These are phyloP conservation scores for Eucalyptus curtisii DNA, from an alignment of 345 rosid species.

Conservation along the genomic window DNA sequence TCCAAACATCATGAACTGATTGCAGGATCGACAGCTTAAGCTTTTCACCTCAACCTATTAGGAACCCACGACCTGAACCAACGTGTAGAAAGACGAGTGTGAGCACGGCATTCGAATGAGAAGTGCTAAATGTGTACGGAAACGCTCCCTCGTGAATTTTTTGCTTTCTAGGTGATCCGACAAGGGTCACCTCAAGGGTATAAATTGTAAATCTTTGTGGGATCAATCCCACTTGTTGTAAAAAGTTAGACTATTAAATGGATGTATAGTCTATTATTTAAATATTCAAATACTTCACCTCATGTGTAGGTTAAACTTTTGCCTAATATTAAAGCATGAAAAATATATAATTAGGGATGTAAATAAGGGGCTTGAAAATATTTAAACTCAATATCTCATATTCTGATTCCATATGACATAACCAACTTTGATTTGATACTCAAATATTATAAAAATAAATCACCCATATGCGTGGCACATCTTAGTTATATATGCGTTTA, in stretches of 20 bases:
- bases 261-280: background rate
- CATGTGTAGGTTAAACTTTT: background rate
- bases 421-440: background rate
- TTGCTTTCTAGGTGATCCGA: background rate
- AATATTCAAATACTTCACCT: background rate
- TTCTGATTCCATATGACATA: background rate
- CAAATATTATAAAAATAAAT: too few species aligned
- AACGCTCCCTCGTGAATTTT: background rate
- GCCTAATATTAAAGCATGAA: background rate
- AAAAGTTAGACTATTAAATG: too few species aligned
- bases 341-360: background rate
- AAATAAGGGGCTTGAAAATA: background rate
- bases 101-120: background rate
- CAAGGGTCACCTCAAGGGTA: background rate
- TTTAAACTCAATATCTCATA: background rate
- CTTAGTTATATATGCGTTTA: background rate
- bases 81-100: background rate
- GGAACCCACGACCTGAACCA: background rate
- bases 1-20: background rate
- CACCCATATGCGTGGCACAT: background rate
- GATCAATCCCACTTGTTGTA: background rate
- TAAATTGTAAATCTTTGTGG: background rate
- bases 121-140: background rate
- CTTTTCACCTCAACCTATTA: background rate
- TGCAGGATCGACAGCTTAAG: background rate